These are phyloP conservation scores for Dactylella cylindrospora DNA, from an alignment of 2,329 filamentous ascomycete species.

Conservation along the genomic window DNA sequence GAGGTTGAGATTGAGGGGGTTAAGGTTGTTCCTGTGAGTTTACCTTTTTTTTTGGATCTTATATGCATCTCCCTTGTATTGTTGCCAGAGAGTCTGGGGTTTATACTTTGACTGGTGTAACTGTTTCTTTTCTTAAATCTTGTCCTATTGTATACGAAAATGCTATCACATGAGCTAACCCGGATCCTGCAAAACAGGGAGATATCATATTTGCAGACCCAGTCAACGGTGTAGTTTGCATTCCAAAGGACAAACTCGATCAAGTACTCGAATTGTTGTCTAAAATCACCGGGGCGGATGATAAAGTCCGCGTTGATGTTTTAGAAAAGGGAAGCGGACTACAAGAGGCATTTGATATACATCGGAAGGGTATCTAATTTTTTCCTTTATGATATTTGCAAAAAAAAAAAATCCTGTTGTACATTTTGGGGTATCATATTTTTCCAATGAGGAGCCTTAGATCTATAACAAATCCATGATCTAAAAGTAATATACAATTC, in stretches of 20 bases:
- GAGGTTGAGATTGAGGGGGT: conserved; percentile 52
- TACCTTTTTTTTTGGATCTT: not conserved
- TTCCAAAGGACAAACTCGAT: conserved; percentile 63
- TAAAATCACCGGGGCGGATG: conserved; percentile 58
- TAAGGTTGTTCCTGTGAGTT: conserved; percentile 50
- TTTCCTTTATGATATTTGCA: not conserved
- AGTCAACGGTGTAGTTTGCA: conserved; percentile 68
- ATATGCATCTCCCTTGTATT: no score
- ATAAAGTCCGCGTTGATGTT: conserved; percentile 67
- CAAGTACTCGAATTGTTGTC: conserved; percentile 65
- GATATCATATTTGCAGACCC: conserved; percentile 72
- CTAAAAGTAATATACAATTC: conserved; percentile 6
- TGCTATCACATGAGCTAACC: conserved; percentile 53
- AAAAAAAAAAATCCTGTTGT: not conserved
- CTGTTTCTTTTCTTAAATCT: not conserved
- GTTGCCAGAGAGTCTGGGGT: not conserved
- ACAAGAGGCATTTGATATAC: conserved; percentile 66
- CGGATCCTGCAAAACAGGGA: no score
- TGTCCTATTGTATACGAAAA: conserved; percentile 56
- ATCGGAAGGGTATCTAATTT: conserved; percentile 51
- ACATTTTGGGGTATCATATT: conserved; percentile 40
- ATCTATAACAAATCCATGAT: conserved; percentile 4
- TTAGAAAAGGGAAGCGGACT: conserved; percentile 61
- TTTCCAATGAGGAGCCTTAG: no score
- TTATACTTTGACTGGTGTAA: not conserved